These are phyloP conservation scores for Aphelidium insulamus DNA, from an alignment of 371 early-diverging fungal genomes.

Conservation along the genomic window DNA sequence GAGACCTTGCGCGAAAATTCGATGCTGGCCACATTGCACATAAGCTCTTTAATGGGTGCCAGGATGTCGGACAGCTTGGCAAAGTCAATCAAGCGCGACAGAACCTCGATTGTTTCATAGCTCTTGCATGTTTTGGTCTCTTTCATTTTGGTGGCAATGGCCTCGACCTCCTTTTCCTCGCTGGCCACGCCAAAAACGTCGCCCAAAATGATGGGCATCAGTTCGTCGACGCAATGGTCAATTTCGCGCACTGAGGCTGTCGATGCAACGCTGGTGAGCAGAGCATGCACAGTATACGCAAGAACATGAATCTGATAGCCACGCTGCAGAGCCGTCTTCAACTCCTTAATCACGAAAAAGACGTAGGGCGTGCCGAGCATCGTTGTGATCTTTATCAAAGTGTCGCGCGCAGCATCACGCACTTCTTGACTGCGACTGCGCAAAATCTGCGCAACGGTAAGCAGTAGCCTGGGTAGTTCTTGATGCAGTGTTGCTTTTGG, in stretches of 20 bases:
- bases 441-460: constrained; percentile 61
- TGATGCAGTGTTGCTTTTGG: constrained; percentile 45
- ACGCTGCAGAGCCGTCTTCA: constrained; percentile 44
- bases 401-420: constrained; percentile 64
- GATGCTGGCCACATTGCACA: constrained; percentile 54
- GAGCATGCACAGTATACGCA: constrained; percentile 60
- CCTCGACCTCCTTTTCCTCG: constrained; percentile 70
- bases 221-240: constrained; percentile 44
- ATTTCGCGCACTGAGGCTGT: constrained; percentile 38
- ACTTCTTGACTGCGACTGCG: constrained; percentile 56
- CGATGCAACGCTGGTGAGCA: constrained; percentile 40
- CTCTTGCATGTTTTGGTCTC: constrained; percentile 64
- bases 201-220: constrained; percentile 45
- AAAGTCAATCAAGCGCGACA: constrained; percentile 38
- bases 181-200: constrained; percentile 81
- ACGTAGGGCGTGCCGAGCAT: constrained; percentile 67
- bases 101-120: constrained; percentile 55
- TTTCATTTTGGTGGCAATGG: constrained; percentile 61
- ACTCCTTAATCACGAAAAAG: constrained; percentile 61
- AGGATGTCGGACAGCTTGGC: constrained; percentile 38
- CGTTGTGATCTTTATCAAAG: constrained; percentile 55
- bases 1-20: constrained; percentile 51
- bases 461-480: constrained; percentile 64
- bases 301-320: constrained; percentile 85
- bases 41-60: constrained; percentile 61